Evolutionary conservation across 108 stramenopile genomes (phyloP), one percentile per base, ranked within the genome.

Genomic region (Poteriospumella lacustris): DNA sequence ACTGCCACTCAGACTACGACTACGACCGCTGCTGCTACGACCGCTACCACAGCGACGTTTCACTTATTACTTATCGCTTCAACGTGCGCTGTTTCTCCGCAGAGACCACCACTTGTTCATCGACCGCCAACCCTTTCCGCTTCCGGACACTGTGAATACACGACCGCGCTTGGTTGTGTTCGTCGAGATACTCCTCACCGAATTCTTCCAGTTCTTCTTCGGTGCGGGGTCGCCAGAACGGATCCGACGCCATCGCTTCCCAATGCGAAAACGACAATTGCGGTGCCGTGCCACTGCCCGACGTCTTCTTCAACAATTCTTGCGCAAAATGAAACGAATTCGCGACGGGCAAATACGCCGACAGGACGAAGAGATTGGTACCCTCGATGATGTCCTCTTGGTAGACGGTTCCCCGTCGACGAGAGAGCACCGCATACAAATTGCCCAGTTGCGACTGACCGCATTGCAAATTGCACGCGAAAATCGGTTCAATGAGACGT

Each of bases 51-150:
- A n/a, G n/a, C n/a, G n/a, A n/a, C n/a, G n/a, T n/a, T n/a, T n/a
- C n/a, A 64, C 36, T 79, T 86, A 88, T 43, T 87, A 85, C 73
- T 92, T 92, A 81, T 91, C 88, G 62, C n/a, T 91, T 91, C 68
- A 93, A 80, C 31, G 92, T 95, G 43, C 94, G 75, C 80, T 93
- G 94, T 78, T 95, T 95, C 78, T 95, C 94, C 0, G 94, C 94
- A 33, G 89, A 91, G 15, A 90, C 82, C 26, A 95, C 92, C 56
- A 92, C 91, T 70, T 90, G 87, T 58, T 84, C 92, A 73, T 95
- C 94, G 2, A 92, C 90, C 19, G 89, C 58, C 56, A 95, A 77
- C 1, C 94, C 94, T 75, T 93, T 95, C 41, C 91, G 84, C 60
- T 84, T 85, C 52, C 94, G 87, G 9, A 93, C 92, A 60, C 85